Evolutionary conservation across 768 basidiomycete genomes (phyloP), one percentile per base, ranked within the genome.

Genomic region (Lenzites betulinus): DNA sequence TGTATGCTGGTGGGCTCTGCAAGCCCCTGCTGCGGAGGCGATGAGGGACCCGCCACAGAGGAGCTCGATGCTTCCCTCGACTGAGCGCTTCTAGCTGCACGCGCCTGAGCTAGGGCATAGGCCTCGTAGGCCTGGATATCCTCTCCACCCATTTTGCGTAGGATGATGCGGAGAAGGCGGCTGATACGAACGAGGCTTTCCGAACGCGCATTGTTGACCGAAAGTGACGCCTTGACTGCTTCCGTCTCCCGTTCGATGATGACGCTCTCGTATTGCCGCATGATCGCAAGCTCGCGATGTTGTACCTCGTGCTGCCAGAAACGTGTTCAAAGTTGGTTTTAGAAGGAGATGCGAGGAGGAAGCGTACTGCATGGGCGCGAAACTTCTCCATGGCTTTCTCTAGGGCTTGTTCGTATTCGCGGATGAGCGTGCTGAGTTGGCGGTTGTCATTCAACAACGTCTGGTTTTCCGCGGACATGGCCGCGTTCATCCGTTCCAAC

Each of bases 341-440:
- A 20, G 18, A 26, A 23, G 28, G 43, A 56, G 33, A n/a, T n/a
- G 49, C n/a, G 22, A 39, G 15, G 11, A 35, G 44, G 22, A 22
- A 43, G 85, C 92, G 60, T 73, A 98, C 96, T 33, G 97, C 96
- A 48, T 92, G 86, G 59, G 86, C 90, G 58, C 97, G 82, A 76
- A 99, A 99, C 58, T 82, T 81, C 58, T 87, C 84, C 97, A 99
- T 99, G 44, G 98, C 85, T 7, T 83, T 91, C 74, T 99, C 97
- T 33, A 99, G 77, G 0, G 96, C 98, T 70, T 93, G 90, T 72
- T 99, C 97, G 69, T 97, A 98, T 72, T 99, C 97, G 68, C 95
- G 95, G 67, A 98, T 88, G 54, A 99, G 78, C 6, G 82, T 78
- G 64, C 89, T 92, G 33, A 99, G 81, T 67, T 98, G 96, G 71